phyloP scores from a whole-genome alignment of 2,329 filamentous ascomycete genomes.

The Verticillium nubilum region DNA sequence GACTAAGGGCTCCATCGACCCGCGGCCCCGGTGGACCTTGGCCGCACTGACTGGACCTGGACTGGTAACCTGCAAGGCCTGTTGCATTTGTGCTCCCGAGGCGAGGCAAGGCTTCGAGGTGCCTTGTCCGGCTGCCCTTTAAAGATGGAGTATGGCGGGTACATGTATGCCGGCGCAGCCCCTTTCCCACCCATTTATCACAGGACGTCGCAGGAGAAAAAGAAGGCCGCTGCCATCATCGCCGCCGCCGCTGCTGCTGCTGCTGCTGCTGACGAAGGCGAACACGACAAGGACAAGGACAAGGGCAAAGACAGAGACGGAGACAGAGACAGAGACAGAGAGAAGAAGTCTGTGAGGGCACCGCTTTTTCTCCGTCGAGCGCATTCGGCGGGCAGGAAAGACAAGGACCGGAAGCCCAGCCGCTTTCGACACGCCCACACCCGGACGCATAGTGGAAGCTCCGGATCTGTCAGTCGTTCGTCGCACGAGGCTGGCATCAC shows the following conservation, averaged over 20 bases:
- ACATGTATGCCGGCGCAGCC: constrained; percentile 13
- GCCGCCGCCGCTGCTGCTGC: neutral
- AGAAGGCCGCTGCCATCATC: neutral
- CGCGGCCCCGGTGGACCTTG: neutral
- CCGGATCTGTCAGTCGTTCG: constrained; percentile 11
- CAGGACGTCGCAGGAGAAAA: neutral
- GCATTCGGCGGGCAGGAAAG: neutral
- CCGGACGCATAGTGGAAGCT: constrained; percentile 24
- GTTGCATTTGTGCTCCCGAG: neutral
- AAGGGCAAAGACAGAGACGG: neutral
- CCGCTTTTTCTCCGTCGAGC: neutral
- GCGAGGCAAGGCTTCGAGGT: neutral
- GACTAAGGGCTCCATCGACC: neutral
- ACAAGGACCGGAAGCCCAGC: constrained; percentile 1
- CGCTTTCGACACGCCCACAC: constrained; percentile 17
- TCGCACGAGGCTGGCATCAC: constrained; percentile 13
- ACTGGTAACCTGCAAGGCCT: too few species aligned
- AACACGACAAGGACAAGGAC: neutral
- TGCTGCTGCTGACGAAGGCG: neutral
- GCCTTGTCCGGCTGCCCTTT: neutral
- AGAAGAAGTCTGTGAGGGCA: neutral
- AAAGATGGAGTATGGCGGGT: constrained; percentile 7
- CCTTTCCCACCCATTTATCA: constrained; percentile 10
- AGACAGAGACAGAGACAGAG: neutral
- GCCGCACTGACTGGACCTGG: neutral